These are phyloP conservation scores for Coniella lustricola DNA, from an alignment of 2,329 filamentous ascomycete genomes.

Conservation along the genomic window DNA sequence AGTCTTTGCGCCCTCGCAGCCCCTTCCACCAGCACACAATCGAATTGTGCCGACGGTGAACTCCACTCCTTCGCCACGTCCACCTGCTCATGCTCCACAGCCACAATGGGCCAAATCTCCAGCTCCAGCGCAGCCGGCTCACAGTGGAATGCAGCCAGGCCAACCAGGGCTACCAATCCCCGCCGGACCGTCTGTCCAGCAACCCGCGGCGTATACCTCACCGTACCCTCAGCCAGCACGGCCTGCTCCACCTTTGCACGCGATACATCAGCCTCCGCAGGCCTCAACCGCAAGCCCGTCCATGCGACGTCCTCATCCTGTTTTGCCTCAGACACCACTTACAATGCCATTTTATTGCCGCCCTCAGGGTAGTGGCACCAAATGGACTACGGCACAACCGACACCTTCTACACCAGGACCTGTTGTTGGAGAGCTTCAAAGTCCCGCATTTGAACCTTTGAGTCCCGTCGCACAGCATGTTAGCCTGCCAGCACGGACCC, in stretches of 20 bases:
- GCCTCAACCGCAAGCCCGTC: constrained; percentile 6
- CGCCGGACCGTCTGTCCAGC: constrained; percentile 13
- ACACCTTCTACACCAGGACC: constrained; percentile 50
- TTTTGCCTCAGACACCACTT: constrained; percentile 19
- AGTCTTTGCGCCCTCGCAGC: constrained; percentile 7
- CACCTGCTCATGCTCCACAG: constrained; percentile 5
- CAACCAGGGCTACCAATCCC: not conserved
- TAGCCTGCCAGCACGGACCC: constrained; percentile 24
- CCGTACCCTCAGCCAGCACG: constrained; percentile 19
- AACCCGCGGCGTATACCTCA: constrained; percentile 7
- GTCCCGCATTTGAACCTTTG: constrained; percentile 51
- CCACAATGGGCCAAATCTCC: constrained; percentile 12
- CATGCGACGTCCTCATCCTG: constrained; percentile 5
- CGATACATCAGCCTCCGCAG: constrained; percentile 8
- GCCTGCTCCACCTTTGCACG: constrained; percentile 6
- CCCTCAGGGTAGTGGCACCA: constrained; percentile 39
- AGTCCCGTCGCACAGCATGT: constrained; percentile 43
- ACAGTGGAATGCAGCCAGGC: not conserved
- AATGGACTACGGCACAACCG: constrained; percentile 47
- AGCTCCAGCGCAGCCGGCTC: constrained; percentile 2
- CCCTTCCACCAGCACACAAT: constrained; percentile 2
- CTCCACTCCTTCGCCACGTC: constrained; percentile 8
- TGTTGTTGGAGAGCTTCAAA: constrained; percentile 35
- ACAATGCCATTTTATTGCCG: constrained; percentile 12
- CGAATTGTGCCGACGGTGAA: constrained; percentile 7